These are phyloP conservation scores for Aurinia saxatilis DNA, from an alignment of 345 rosid genomes.

Conservation along the genomic window DNA sequence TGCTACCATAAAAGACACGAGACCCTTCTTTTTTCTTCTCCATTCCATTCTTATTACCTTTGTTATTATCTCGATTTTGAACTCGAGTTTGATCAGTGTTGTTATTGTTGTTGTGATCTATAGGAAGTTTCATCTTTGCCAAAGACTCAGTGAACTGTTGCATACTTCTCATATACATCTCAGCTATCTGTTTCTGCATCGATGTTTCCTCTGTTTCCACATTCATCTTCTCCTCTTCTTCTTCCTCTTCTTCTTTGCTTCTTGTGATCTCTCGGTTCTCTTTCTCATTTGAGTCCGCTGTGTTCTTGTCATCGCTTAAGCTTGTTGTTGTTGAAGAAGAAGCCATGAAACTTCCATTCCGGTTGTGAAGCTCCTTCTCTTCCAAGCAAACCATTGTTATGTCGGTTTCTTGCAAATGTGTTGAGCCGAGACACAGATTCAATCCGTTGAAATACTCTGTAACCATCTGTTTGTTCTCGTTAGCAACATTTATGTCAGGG, in stretches of 20 bases:
- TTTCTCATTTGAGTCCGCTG: slow-evolving; percentile 53
- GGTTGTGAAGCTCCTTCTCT: slow-evolving; percentile 30
- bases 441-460: slow-evolving; percentile 58
- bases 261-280: slow-evolving; percentile 48
- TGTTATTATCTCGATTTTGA: slow-evolving; percentile 29
- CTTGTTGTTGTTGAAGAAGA: slow-evolving; percentile 77
- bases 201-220: slow-evolving; percentile 63
- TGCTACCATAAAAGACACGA: slow-evolving; percentile 86
- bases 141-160: slow-evolving; percentile 85
- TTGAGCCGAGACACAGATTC: slow-evolving; percentile 57
- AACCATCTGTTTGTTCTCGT: slow-evolving; percentile 78
- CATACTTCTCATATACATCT: slow-evolving; percentile 98
- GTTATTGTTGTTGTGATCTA: slow-evolving; percentile 51
- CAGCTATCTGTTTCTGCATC: slow-evolving; percentile 92
- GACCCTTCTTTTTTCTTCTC: slow-evolving; percentile 84
- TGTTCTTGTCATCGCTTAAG: slow-evolving; percentile 64
- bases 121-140: slow-evolving; percentile 88
- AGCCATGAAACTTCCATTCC: slow-evolving; percentile 43
- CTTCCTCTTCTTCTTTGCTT: slow-evolving; percentile 28
- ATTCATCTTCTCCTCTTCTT: slow-evolving; percentile 34
- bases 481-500: slow-evolving; percentile 59
- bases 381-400: slow-evolving; percentile 42
- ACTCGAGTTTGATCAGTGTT: slow-evolving; percentile 20
- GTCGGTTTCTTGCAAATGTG: slow-evolving; percentile 33
- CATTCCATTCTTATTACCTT: slow-evolving; percentile 6